These are phyloP conservation scores for Solanum ossicruentum DNA, from an alignment of 257 asterid species.

Conservation along the genomic window DNA sequence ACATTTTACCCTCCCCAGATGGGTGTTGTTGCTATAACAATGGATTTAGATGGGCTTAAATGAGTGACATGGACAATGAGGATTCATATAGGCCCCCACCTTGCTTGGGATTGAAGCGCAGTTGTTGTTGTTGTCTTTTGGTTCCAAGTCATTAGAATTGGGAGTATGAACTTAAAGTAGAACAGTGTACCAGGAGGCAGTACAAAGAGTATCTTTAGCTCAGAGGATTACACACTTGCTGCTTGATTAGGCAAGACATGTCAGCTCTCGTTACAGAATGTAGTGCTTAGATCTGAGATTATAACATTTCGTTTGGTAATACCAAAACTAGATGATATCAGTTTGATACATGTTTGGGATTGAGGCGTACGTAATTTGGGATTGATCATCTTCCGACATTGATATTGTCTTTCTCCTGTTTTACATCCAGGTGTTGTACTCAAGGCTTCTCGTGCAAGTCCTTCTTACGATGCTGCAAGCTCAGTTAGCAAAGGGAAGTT, in stretches of 20 bases:
- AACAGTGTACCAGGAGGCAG: background rate
- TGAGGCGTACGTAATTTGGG: background rate
- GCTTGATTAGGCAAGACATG: background rate
- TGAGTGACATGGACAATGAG: background rate
- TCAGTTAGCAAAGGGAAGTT: conserved; percentile 25
- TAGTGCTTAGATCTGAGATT: background rate
- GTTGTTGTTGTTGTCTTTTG: background rate
- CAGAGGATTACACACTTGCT: background rate
- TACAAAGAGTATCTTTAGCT: background rate
- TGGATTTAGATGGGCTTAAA: background rate
- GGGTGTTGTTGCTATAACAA: too few species aligned
- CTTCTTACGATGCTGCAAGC: conserved; percentile 20
- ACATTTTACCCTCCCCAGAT: too few species aligned
- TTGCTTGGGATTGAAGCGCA: background rate
- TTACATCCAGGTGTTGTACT: background rate
- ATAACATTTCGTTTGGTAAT: background rate
- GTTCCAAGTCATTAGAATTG: background rate
- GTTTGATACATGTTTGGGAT: background rate
- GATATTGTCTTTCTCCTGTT: background rate
- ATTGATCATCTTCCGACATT: background rate
- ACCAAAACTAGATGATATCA: background rate
- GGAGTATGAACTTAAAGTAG: background rate
- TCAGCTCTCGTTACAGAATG: background rate
- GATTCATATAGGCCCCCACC: background rate
- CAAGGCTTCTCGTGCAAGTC: conserved; percentile 33